Base-by-base conservation (phyloP, 495 filamentous ascomycete species). In the Tuber umbilicatum region DNA sequence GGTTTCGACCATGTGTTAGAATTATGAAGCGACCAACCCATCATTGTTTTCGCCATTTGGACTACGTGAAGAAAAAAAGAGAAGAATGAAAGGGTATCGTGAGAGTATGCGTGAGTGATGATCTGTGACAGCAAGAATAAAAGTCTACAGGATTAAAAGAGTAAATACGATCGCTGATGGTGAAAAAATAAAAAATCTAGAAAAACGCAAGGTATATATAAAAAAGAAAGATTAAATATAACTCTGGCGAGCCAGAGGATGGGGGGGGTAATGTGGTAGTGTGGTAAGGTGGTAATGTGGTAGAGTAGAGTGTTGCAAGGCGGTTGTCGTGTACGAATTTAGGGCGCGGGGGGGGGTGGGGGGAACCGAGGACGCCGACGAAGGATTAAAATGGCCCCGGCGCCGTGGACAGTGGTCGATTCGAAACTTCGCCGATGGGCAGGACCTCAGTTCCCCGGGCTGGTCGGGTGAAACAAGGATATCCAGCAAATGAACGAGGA, bases 1-100 rank as follows among this genome's bases (percentile, higher is more conserved):
- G 77, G 77, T 79, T 79, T 79, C 45, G 77, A 79, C 77, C 77
- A 79, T 40, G 77, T 72, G 76, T 79, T 79, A 79, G 77, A 79
- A 78, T 79, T 79, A 70, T 79, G 77, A 12, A 79, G 72, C 27
- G 77, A 78, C 77, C 77, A 79, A 37, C 77, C 77, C 77, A 78
- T 78, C 76, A 79, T 79, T 78, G 77, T 79, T 31, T 78, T 74
- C 43, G 77, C 72, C 77, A 79, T 79, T 79, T 79, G 40, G 60
- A 60, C 23, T 40, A 42, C 35, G 37, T 72, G 19, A 35, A 35
- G 12, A 40, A 27, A 35, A 31, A 40, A 67, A 42, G 45, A 40
- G 9, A 16, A 35, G 19, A 47, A 74, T 41, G 69, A 43, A 74
- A 74, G 73, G 69, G 74, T 77, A 76, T 76, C 37, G 60, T 72